Percentiles rank a stretch among this genome's conserved stretches.
These are phyloP conservation scores for Aegilops bicornis DNA, from an alignment of 176 grass and related monocot genomes.

Conservation along the genomic window DNA sequence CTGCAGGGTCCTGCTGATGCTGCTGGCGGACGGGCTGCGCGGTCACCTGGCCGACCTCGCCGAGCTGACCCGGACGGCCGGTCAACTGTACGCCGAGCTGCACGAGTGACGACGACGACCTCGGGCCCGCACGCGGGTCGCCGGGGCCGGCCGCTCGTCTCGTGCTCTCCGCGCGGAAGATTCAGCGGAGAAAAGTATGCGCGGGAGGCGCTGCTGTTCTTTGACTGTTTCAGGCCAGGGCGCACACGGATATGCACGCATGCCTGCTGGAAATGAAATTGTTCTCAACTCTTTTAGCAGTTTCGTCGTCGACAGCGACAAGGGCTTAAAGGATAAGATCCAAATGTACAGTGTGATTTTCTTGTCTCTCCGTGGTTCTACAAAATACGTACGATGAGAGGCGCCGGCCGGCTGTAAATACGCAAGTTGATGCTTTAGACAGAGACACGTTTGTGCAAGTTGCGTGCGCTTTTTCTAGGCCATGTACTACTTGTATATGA, in stretches of 20 bases:
- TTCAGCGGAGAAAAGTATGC: constrained; percentile 5
- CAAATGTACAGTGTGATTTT: neutral
- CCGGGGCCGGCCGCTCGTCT: neutral
- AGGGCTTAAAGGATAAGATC: neutral
- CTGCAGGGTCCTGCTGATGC: constrained; percentile 49
- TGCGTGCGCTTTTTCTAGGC: no score
- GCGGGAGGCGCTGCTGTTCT: neutral
- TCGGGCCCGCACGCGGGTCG: neutral
- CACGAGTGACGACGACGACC: constrained; percentile 1
- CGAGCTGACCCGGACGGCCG: constrained; percentile 37
- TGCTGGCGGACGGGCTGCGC: constrained; percentile 38
- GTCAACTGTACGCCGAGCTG: constrained; percentile 38
- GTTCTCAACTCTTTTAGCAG: neutral
- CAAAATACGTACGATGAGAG: neutral
- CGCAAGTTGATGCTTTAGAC: neutral
- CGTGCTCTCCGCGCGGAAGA: neutral
- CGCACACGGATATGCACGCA: neutral
- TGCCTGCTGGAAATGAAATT: neutral
- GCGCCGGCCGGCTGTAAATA: neutral
- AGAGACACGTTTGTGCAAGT: neutral
- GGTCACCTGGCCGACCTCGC: constrained; percentile 34
- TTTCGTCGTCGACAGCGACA: neutral
- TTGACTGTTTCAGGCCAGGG: constrained; percentile 11
- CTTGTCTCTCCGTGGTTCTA: neutral
- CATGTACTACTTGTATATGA: no score